These are phyloP conservation scores for Pochonia chlamydosporia DNA, from an alignment of 2,329 filamentous ascomycete species.

Conservation along the genomic window DNA sequence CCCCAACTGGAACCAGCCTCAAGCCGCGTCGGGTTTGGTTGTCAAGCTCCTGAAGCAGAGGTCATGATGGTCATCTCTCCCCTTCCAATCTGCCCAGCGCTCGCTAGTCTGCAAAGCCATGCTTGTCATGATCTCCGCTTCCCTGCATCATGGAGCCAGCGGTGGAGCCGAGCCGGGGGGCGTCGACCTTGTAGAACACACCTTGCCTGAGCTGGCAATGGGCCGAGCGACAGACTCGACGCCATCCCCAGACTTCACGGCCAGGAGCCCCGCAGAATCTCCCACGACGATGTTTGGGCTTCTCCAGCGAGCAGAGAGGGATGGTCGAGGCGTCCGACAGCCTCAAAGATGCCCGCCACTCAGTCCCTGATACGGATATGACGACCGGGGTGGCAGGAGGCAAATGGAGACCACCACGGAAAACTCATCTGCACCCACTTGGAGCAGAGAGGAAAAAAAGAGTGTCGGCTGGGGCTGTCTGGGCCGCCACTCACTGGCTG, in stretches of 20 bases:
- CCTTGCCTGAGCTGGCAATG: slow-evolving; percentile 7
- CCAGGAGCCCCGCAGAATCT: slow-evolving; percentile 5
- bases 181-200: neutral
- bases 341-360: neutral
- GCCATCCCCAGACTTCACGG: slow-evolving; percentile 9
- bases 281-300: neutral
- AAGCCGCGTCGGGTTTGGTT: neutral
- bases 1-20: too few species aligned
- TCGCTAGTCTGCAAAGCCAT: neutral
- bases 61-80: neutral
- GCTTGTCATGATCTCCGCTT: slow-evolving; percentile 4
- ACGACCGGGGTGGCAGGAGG: slow-evolving; percentile 1
- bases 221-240: slow-evolving; percentile 6
- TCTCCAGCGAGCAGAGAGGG: neutral
- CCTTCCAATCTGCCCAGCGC: neutral
- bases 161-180: slow-evolving; percentile 2
- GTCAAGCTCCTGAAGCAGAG: too few species aligned
- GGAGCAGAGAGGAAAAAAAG: too few species aligned
- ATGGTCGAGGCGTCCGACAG: neutral
- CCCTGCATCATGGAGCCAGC: slow-evolving; percentile 3
- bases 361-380: neutral
- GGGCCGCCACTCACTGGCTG: too few species aligned
- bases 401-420: neutral
- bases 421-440: neutral
- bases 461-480: too few species aligned